Evolutionary conservation across 768 basidiomycete species (phyloP), one percentile per base, ranked within the genome.

Genomic region (Lepiota venenata): DNA sequence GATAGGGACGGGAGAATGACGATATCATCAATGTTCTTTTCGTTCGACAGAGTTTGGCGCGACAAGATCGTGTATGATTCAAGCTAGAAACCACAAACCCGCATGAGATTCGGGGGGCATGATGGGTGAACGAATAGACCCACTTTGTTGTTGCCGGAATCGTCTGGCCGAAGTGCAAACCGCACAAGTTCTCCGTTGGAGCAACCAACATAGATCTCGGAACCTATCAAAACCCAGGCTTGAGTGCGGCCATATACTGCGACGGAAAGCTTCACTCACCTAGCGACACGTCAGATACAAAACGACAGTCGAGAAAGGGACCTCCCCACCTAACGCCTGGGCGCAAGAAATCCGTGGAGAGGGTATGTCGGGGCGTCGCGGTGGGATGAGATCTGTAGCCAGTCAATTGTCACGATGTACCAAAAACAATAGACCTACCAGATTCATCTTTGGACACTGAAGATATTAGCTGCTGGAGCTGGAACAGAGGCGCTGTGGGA

Each of bases 161-260:
- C 74, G 59, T 81, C 82, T 2, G 76, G 77, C 60, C 87, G 86
- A 18, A 91, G 74, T 1, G 86, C 78, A 64, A 88, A 95, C 40
- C 93, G 85, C 35, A 93, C 71, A 7, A 97, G 76, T 59, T 91
- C 83, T 18, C 94, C 93, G 56, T 93, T 91, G 18, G 85, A 83
- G 57, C 88, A 88, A 11, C 93, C 94, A 11, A 92, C 80, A 60
- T 93, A 95, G 21, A 96, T 80, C 63, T 97, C 93, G 39, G 85
- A 84, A 29, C 86, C 91, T 91, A 49, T 27, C 2, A 6, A 39
- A 12, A 14, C 35, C 36, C 44, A 2, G n/a, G 2, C 25, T 25
- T 25, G 25, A 25, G 25, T 25, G 25, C 25, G 25, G 25, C 25
- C 3, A 25, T 5, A 25, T 25, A 25, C 5, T 5, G 25, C 3